Base-by-base conservation (phyloP, 129 eudicot species). In the Calendula officinalis region DNA sequence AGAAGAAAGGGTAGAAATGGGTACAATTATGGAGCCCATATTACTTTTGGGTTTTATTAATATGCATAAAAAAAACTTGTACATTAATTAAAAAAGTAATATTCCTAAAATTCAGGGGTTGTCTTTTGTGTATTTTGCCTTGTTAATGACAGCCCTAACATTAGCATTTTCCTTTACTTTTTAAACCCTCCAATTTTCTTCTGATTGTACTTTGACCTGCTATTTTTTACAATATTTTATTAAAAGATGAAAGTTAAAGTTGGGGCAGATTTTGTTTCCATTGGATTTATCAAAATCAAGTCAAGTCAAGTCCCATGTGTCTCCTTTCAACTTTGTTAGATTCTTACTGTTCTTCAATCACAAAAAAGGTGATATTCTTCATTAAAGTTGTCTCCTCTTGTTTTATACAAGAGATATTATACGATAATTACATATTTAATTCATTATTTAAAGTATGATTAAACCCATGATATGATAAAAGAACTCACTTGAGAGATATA, bases 11-110 rank as follows among this genome's bases (percentile, higher is more conserved):
- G 41, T 13, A 58, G 39, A 55, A 37, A 73, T 45, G 60, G 72
- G 66, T 64, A 73, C 53, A 64, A 38, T 56, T 66, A 50, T 73
- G 78, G 66, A 73, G 51, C 78, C 77, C 49, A 56, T n/a, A 54
- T 64, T n/a, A n/a, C n/a, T n/a, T n/a, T n/a, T n/a, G n/a, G n/a
- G n/a, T n/a, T n/a, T n/a, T n/a, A n/a, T n/a, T n/a, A n/a, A n/a
- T n/a, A n/a, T n/a, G n/a, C n/a, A n/a, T n/a, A n/a, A n/a, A n/a
- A n/a, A n/a, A n/a, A n/a, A n/a, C n/a, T n/a, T n/a, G n/a, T n/a
- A n/a, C n/a, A n/a, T n/a, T n/a, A n/a, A n/a, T n/a, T n/a, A n/a
- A n/a, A n/a, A n/a, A n/a, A n/a, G n/a, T n/a, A n/a, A n/a, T n/a
- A n/a, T n/a, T n/a, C n/a, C n/a, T n/a, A n/a, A n/a, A n/a, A n/a